Base-by-base conservation (phyloP, 2,329 filamentous ascomycete species). In the Beauveria pseudobassiana region DNA sequence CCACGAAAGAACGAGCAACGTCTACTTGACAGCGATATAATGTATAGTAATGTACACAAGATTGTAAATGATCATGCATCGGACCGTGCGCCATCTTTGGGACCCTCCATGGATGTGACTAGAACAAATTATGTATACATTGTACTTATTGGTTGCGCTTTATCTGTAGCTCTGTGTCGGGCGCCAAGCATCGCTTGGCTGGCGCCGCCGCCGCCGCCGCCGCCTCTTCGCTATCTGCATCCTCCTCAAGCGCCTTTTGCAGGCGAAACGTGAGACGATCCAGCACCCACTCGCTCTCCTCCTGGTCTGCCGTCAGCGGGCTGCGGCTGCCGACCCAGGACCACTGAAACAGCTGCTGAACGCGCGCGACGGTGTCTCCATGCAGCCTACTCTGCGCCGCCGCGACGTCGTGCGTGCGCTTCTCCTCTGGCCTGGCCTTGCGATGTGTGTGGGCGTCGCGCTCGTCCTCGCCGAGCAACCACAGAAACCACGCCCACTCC, bases 401-500 rank as follows among this genome's bases (percentile, higher is more conserved):
- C 20, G 30, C 59, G 16, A 50, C 61, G 48, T 58, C 58, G 22
- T 49, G 63, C 16, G 59, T 65, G 18, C 63, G 65, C 43, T 65
- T 69, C 28, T 65, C 63, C 49, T 68, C 71, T 8, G 71, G 68
- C 28, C 64, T 66, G 7, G 73, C 73, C 62, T 75, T 77, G n/a
- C 77, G 71, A 67, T 87, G 84, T 20, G 74, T 80, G 6, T 75
- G 72, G 2, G 81, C 74, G 65, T 76, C 76, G 60, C 73, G 74
- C 68, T 87, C 84, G 69, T 87, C 83, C 68, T 87, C 83, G 52
- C 84, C 84, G n/a, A 96, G 89, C 38, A 96, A 79, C 24, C 84
- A 83, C 8, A 93, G 87, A 67, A 91, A 95, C 77, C 90, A 90
- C 0, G 89, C 88, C 93, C 92, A 96, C 70, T 96, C 88, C 66